phyloP scores from a whole-genome alignment of 1,139 yeast species.

The Pneumocystis carinii region DNA sequence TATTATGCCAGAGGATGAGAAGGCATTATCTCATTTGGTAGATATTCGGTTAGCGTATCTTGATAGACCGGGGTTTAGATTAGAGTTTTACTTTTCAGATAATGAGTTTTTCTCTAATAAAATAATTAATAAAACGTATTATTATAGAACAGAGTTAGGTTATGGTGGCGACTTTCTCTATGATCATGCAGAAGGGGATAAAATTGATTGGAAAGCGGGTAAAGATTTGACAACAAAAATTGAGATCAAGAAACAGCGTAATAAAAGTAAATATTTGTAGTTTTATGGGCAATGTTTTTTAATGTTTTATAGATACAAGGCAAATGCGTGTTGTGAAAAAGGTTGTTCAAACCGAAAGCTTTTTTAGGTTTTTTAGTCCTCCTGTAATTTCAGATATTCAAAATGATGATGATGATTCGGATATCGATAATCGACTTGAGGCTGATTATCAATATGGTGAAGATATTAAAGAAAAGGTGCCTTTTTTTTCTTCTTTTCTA shows the following conservation, averaged over 20 bases:
- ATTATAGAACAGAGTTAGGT: slow-evolving; percentile 86
- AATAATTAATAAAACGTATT: slow-evolving; percentile 67
- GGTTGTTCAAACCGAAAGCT: slow-evolving; percentile 80
- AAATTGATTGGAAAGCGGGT: slow-evolving; percentile 74
- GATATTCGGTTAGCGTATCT: slow-evolving; percentile 74
- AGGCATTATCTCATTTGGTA: slow-evolving; percentile 51
- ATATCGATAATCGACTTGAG: slow-evolving; percentile 68
- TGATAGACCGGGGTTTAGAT: slow-evolving; percentile 77
- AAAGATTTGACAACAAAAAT: slow-evolving; percentile 69
- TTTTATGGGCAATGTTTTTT: not conserved
- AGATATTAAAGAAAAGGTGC: slow-evolving; percentile 58
- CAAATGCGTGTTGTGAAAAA: slow-evolving; percentile 94
- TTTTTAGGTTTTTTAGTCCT: slow-evolving; percentile 90
- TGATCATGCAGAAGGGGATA: slow-evolving; percentile 89
- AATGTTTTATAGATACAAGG: slow-evolving; percentile 41
- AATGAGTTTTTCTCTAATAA: slow-evolving; percentile 69
- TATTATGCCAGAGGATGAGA: slow-evolving; percentile 81
- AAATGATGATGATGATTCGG: slow-evolving; percentile 33
- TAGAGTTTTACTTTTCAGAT: slow-evolving; percentile 61
- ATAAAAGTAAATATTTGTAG: slow-evolving; percentile 36
- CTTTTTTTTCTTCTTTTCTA: not conserved
- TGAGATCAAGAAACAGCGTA: slow-evolving; percentile 94
- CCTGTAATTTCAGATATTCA: slow-evolving; percentile 59
- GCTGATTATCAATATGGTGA: slow-evolving; percentile 93
- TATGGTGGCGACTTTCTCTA: slow-evolving; percentile 92